Evolutionary conservation across 2,329 filamentous ascomycete genomes (phyloP).

Genomic region (Pyrenophora seminiperda): DNA sequence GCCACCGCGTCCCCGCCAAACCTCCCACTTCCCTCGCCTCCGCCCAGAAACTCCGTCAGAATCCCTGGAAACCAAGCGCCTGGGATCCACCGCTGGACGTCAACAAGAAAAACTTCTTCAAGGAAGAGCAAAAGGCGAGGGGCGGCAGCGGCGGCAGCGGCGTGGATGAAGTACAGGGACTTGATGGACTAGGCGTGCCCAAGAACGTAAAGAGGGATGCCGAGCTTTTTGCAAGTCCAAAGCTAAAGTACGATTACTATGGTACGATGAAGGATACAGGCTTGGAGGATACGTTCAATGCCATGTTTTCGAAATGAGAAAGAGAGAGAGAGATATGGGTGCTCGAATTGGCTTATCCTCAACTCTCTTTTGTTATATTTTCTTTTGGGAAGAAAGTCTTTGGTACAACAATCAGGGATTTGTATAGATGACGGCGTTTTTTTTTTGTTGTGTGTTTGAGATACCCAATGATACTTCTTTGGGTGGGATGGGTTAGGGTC

Average conservation of each 20-base stretch:
- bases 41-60: conserved; percentile 58
- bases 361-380: not conserved
- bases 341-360: not conserved
- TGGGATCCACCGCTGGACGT: conserved; percentile 58
- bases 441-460: conserved; percentile 5
- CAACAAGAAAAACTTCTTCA: conserved; percentile 60
- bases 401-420: not conserved
- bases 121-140: conserved; percentile 37
- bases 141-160: conserved; percentile 1
- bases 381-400: not conserved
- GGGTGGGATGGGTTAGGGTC: no score
- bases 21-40: conserved; percentile 60
- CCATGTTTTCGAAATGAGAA: conserved; percentile 36
- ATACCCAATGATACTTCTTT: conserved; percentile 23
- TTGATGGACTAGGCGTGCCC: conserved; percentile 34
- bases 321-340: not conserved
- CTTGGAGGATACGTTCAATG: conserved; percentile 41
- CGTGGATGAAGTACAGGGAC: conserved; percentile 19
- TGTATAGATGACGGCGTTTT: not conserved
- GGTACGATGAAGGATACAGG: conserved; percentile 39
- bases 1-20: conserved; percentile 71
- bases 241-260: conserved; percentile 44
- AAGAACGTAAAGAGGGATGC: conserved; percentile 36
- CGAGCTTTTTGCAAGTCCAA: conserved; percentile 38
- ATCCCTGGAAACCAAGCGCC: conserved; percentile 58